Evolutionary conservation across 1,284 basidiomycete genomes (phyloP).

Genomic region (Rhodotorula sp.): DNA sequence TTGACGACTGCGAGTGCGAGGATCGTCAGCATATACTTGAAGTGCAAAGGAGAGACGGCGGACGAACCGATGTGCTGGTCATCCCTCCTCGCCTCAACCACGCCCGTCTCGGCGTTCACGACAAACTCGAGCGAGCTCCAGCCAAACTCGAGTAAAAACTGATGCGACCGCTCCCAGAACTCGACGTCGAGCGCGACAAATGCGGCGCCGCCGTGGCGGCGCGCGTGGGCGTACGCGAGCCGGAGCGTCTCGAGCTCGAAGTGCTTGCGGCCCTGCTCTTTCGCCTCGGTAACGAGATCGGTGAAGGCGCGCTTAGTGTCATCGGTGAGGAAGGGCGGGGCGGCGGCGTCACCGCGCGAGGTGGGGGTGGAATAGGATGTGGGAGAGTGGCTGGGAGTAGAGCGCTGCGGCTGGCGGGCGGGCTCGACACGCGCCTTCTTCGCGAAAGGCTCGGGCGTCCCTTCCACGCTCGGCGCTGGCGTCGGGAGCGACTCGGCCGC

Average conservation of each 20-base stretch:
- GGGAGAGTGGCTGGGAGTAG: no score
- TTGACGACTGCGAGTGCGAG: conserved; percentile 17
- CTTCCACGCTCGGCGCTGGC: no score
- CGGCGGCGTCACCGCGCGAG: not conserved
- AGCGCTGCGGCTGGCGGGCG: no score
- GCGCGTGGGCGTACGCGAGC: conserved; percentile 17
- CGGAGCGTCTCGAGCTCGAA: conserved; percentile 26
- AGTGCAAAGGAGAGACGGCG: no score
- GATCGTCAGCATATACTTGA: not conserved
- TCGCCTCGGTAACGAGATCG: not conserved
- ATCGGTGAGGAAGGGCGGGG: not conserved
- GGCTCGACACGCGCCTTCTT: no score
- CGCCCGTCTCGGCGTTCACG: conserved; percentile 9
- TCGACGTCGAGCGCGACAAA: conserved; percentile 40
- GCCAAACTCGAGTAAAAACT: conserved; percentile 30
- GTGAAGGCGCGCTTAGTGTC: not conserved
- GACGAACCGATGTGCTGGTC: conserved; percentile 20
- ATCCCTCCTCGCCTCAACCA: conserved; percentile 15
- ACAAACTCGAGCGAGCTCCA: conserved; percentile 33
- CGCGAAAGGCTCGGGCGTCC: no score
- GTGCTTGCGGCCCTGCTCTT: not conserved
- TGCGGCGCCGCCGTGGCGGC: conserved; percentile 19
- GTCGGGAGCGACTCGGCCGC: no score
- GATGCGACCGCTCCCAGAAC: conserved; percentile 31
- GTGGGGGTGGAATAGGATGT: not conserved